A percentile compares a stretch with the other conserved stretches of the same genome.
Evolutionary conservation across 2,329 filamentous ascomycete genomes (phyloP).

Genomic region (Colletotrichum kahawae): DNA sequence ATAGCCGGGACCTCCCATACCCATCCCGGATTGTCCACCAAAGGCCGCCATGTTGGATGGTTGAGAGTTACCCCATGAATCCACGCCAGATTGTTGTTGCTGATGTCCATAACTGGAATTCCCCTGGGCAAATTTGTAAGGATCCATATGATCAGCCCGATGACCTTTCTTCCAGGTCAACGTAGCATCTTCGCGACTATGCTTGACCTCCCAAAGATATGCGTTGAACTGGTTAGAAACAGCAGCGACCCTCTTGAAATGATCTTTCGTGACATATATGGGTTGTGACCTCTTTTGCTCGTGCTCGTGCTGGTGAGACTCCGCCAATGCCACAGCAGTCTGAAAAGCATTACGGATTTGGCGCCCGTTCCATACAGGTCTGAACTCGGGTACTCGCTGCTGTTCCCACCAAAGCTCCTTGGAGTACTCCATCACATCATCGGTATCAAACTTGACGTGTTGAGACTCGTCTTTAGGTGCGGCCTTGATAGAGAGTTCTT

Average conservation of each 20-base stretch:
- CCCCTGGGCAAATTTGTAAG: background rate
- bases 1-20: background rate
- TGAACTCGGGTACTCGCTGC: conserved; percentile 30
- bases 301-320: conserved; percentile 33
- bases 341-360: conserved; percentile 50
- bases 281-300: conserved; percentile 15
- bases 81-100: background rate
- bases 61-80: background rate
- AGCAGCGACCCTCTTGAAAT: conserved; percentile 22
- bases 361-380: conserved; percentile 45
- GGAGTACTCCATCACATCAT: no score
- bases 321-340: conserved; percentile 49
- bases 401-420: background rate
- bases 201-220: conserved; percentile 15
- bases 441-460: conserved; percentile 25
- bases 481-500: conserved; percentile 21
- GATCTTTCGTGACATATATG: conserved; percentile 18
- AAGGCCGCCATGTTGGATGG: background rate
- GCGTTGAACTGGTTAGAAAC: conserved; percentile 26
- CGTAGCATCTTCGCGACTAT: background rate
- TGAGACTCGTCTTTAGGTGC: conserved; percentile 37
- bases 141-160: background rate
- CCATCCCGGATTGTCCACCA: background rate
- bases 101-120: background rate
- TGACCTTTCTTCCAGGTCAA: background rate